Evolutionary conservation across 2,329 filamentous ascomycete genomes (phyloP).

Genomic region (Penicillium janthinellum): DNA sequence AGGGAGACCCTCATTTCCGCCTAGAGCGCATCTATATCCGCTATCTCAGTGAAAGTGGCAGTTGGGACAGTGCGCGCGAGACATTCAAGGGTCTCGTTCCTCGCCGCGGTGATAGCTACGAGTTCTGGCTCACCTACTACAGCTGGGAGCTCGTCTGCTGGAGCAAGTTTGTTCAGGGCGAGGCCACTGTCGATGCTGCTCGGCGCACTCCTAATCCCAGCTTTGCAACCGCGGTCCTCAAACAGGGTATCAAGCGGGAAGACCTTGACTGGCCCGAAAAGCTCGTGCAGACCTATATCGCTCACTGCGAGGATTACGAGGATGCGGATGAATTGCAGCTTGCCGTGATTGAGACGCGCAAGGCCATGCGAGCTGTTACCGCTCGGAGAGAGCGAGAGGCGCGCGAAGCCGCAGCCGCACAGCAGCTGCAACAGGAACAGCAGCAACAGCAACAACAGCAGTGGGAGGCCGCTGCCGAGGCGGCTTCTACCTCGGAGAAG

Average conservation of each 20-base stretch:
- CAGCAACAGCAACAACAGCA: conserved; percentile 18
- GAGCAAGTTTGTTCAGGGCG: conserved; percentile 58
- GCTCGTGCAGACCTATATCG: conserved; percentile 49
- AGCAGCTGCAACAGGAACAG: conserved; percentile 27
- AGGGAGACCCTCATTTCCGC: conserved; percentile 85
- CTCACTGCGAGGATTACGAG: conserved; percentile 83
- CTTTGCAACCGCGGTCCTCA: conserved; percentile 74
- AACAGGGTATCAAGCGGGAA: conserved; percentile 64
- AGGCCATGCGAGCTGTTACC: conserved; percentile 64
- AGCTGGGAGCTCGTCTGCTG: conserved; percentile 83
- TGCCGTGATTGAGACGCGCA: conserved; percentile 73
- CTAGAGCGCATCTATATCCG: conserved; percentile 91
- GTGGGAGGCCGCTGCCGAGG: conserved; percentile 23
- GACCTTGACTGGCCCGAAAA: conserved; percentile 55
- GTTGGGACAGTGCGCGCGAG: conserved; percentile 72
- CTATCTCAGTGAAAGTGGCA: conserved; percentile 81
- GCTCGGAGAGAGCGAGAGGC: conserved; percentile 69
- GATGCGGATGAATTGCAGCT: conserved; percentile 71
- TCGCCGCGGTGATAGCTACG: conserved; percentile 75
- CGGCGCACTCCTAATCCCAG: conserved; percentile 66
- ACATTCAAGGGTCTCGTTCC: conserved; percentile 73
- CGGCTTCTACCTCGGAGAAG: conserved; percentile 48
- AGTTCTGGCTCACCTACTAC: conserved; percentile 94
- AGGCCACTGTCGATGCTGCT: conserved; percentile 54
- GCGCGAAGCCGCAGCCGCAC: conserved; percentile 53